A percentile compares a stretch with the other conserved stretches of the same genome.
phyloP scores from a whole-genome alignment of 2,329 filamentous ascomycete genomes.

The Penicillium sp. region DNA sequence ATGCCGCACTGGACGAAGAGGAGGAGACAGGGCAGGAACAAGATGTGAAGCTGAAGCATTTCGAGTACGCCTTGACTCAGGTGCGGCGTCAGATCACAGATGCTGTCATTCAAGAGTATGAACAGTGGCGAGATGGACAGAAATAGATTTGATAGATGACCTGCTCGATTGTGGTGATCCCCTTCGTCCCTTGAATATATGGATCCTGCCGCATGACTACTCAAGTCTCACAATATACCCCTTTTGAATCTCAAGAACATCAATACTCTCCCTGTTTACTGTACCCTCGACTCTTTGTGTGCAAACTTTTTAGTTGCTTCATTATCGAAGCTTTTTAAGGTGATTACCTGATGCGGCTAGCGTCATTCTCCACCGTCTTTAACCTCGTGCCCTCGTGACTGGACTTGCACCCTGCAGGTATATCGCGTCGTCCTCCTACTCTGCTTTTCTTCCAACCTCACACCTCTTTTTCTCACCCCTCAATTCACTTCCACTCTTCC shows the following conservation, averaged over 20 bases:
- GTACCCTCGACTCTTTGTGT: too few species aligned
- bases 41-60: constrained; percentile 45
- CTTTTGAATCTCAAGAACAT: too few species aligned
- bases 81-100: constrained; percentile 62
- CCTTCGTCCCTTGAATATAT: not conserved
- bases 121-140: constrained; percentile 52
- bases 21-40: constrained; percentile 45
- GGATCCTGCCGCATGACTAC: too few species aligned
- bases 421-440: not conserved
- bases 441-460: not conserved
- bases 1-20: constrained; percentile 55
- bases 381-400: constrained; percentile 4
- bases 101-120: constrained; percentile 61
- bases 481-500: not conserved
- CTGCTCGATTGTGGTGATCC: not conserved
- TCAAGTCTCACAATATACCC: too few species aligned
- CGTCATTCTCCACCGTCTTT: not conserved
- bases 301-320: too few species aligned
- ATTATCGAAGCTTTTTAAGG: not conserved
- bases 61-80: constrained; percentile 45
- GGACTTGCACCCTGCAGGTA: constrained; percentile 3
- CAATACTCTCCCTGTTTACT: not conserved
- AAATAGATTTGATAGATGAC: not conserved
- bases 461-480: not conserved
- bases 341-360: constrained; percentile 23